Conservation (phyloP, 805 yeast species). For the Zygoascus ofunaensis region DNA sequence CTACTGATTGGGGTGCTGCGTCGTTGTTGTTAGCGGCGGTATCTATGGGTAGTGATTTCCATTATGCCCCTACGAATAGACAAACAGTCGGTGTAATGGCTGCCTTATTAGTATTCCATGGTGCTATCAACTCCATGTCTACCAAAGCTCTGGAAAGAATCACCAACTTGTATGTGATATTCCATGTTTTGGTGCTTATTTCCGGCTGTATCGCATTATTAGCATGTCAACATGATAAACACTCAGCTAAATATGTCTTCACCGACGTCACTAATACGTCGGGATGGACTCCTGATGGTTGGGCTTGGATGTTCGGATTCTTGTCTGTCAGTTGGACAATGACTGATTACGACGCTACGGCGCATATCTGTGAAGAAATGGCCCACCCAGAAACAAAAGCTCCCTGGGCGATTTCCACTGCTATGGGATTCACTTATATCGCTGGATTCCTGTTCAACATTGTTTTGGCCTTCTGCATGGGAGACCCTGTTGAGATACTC, state of each 20-base stretch:
- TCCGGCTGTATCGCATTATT: slow-evolving; percentile 17
- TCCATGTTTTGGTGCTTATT: slow-evolving; percentile 15
- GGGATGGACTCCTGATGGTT: slow-evolving; percentile 57
- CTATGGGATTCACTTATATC: slow-evolving; percentile 55
- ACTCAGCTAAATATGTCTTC: slow-evolving; percentile 17
- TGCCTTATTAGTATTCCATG: slow-evolving; percentile 15
- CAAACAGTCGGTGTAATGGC: slow-evolving; percentile 27
- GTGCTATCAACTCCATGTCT: slow-evolving; percentile 15
- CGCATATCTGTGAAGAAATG: slow-evolving; percentile 77
- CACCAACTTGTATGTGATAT: slow-evolving; percentile 16
- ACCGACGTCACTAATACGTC: slow-evolving; percentile 26
- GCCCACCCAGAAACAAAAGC: slow-evolving; percentile 63
- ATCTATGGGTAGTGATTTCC: slow-evolving; percentile 26
- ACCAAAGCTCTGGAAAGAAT: slow-evolving; percentile 16
- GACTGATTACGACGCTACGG: slow-evolving; percentile 76
- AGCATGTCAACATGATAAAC: slow-evolving; percentile 16
- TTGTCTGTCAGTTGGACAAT: slow-evolving; percentile 72
- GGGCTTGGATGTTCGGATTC: slow-evolving; percentile 69
- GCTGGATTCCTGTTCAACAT: slow-evolving; percentile 65
- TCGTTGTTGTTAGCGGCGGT: slow-evolving; percentile 28
- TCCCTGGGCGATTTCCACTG: slow-evolving; percentile 61
- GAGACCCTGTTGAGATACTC: slow-evolving; percentile 57
- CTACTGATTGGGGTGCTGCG: slow-evolving; percentile 30
- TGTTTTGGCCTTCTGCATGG: slow-evolving; percentile 63
- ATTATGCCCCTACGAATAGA: slow-evolving; percentile 23